Evolutionary conservation across 2,329 filamentous ascomycete genomes (phyloP).

Genomic region (Colletotrichum sp.): DNA sequence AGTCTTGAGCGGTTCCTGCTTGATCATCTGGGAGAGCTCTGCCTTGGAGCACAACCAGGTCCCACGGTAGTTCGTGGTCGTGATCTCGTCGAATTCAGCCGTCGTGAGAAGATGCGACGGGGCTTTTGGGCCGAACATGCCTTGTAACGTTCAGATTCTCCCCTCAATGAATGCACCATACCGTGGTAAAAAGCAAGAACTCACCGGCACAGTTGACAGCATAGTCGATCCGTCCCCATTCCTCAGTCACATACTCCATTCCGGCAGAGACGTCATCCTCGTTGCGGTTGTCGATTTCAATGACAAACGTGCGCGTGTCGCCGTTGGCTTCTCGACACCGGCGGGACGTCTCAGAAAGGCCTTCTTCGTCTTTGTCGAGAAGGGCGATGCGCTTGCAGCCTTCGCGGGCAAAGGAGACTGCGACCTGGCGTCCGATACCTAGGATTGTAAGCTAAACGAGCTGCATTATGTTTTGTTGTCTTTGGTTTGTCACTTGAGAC

Average conservation of each 20-base stretch:
- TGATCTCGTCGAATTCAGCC: conserved; percentile 47
- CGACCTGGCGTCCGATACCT: conserved; percentile 49
- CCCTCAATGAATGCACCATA: too few relatives aligned
- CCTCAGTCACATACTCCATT: conserved; percentile 33
- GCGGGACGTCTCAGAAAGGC: conserved; percentile 35
- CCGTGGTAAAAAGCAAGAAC: too few relatives aligned
- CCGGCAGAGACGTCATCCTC: conserved; percentile 37
- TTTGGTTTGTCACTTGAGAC: neutral
- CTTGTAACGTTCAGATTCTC: conserved; percentile 22
- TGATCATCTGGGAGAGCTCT: conserved; percentile 46
- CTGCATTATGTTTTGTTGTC: neutral
- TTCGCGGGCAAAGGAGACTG: conserved; percentile 47
- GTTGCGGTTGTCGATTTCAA: conserved; percentile 38
- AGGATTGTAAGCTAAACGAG: neutral
- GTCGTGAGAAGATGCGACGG: conserved; percentile 37
- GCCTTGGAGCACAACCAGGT: conserved; percentile 49
- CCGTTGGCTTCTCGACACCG: conserved; percentile 32
- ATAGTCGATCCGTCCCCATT: conserved; percentile 49
- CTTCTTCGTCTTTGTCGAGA: conserved; percentile 39
- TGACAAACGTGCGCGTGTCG: conserved; percentile 28
- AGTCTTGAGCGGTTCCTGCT: conserved; percentile 44
- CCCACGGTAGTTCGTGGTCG: conserved; percentile 48
- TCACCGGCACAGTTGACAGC: conserved; percentile 48
- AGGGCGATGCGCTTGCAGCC: conserved; percentile 48
- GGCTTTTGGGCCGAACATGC: conserved; percentile 42